Evolutionary conservation across 2,329 filamentous ascomycete genomes (phyloP).

Genomic region (Nemania sp.): DNA sequence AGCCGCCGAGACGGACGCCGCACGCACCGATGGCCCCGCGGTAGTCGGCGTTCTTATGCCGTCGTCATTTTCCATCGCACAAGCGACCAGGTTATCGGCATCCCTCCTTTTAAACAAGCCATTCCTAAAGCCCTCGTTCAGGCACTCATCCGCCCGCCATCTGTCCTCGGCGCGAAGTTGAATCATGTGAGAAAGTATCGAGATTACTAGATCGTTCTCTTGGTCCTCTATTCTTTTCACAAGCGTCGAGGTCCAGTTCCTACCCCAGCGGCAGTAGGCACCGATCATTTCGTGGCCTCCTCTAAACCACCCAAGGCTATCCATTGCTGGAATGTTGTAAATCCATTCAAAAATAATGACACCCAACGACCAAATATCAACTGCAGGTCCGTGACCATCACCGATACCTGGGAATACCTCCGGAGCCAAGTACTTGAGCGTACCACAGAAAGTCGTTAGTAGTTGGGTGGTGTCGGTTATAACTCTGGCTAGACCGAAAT

Average conservation of each 20-base stretch:
- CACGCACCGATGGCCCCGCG: not conserved
- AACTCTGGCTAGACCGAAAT: not conserved
- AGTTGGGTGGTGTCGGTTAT: not conserved
- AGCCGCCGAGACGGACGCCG: no score
- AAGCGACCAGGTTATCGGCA: not conserved
- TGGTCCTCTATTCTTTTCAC: not conserved
- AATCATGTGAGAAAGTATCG: not conserved
- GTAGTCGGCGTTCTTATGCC: no score
- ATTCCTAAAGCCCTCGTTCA: not conserved
- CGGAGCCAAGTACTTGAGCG: not conserved
- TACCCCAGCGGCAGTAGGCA: no score
- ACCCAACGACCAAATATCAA: constrained; percentile 1
- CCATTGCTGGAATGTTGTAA: not conserved
- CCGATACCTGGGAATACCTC: not conserved
- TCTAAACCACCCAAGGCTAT: no score
- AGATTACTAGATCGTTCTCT: not conserved
- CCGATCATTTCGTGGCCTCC: no score
- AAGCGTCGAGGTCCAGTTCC: not conserved
- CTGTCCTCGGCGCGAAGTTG: not conserved
- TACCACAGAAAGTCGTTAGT: not conserved
- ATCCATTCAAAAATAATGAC: not conserved
- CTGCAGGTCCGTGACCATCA: not conserved
- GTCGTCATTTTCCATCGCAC: not conserved
- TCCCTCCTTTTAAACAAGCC: not conserved
- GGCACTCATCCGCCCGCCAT: not conserved